phyloP scores from a whole-genome alignment of 192 early-diverging fungal species.

The Paraglomus brasilianum region DNA sequence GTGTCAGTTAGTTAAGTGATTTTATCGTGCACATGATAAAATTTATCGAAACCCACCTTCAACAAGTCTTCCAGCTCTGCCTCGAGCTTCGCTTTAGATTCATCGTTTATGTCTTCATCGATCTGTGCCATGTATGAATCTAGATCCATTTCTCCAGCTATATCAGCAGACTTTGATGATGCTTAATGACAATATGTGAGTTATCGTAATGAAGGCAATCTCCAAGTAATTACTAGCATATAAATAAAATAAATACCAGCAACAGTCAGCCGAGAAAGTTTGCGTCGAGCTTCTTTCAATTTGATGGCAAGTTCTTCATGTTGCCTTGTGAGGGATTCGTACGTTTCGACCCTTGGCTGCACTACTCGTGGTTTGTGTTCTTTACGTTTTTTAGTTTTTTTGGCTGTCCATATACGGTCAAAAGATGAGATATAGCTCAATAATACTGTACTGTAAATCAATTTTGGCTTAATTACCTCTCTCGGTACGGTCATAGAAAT shows the following conservation, averaged over 20 bases:
- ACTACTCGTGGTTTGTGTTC: slow-evolving; percentile 33
- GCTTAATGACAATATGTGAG: not conserved
- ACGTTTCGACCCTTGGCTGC: slow-evolving; percentile 60
- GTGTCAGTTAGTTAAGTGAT: not conserved
- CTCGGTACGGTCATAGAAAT: slow-evolving; percentile 65
- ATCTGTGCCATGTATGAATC: slow-evolving; percentile 67
- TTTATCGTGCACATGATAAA: not conserved
- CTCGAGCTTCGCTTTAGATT: slow-evolving; percentile 42
- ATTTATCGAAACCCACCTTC: slow-evolving; percentile 36
- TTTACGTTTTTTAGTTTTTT: slow-evolving; percentile 34
- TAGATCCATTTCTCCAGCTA: slow-evolving; percentile 54
- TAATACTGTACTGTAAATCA: not conserved
- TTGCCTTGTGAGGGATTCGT: slow-evolving; percentile 57
- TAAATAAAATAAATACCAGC: not conserved
- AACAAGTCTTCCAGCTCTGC: slow-evolving; percentile 45
- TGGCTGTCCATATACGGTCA: slow-evolving; percentile 18
- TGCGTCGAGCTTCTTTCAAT: slow-evolving; percentile 34
- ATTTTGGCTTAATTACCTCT: slow-evolving; percentile 3
- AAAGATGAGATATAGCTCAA: not conserved
- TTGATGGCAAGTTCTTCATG: slow-evolving; percentile 30
- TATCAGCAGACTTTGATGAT: slow-evolving; percentile 19
- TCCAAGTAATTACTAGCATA: not conserved
- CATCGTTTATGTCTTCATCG: slow-evolving; percentile 41
- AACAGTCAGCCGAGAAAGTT: not conserved
- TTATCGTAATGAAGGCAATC: no score